phyloP scores from a whole-genome alignment of 2,329 filamentous ascomycete genomes.

The Sordariomycetes sp. region DNA sequence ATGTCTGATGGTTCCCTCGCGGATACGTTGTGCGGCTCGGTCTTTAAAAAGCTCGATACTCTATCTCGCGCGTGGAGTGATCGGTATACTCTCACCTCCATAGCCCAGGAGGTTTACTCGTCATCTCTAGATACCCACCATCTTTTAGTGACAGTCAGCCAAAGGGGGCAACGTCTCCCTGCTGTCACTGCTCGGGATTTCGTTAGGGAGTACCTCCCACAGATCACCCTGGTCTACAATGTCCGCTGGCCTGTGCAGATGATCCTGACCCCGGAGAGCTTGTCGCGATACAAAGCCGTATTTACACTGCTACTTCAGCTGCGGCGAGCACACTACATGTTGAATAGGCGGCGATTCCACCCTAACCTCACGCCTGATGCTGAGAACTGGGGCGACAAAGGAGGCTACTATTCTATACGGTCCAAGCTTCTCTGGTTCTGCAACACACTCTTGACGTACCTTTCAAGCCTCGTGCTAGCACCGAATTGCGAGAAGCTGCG shows the following conservation, averaged over 20 bases:
- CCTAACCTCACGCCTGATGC: constrained; percentile 26
- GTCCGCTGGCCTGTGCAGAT: constrained; percentile 60
- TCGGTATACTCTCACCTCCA: constrained; percentile 67
- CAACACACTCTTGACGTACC: constrained; percentile 62
- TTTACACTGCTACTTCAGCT: constrained; percentile 72
- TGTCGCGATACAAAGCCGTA: constrained; percentile 58
- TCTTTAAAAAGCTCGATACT: constrained; percentile 68
- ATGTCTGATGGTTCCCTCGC: constrained; percentile 62
- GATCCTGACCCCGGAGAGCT: constrained; percentile 56
- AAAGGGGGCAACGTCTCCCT: constrained; percentile 25
- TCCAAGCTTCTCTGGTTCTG: constrained; percentile 69
- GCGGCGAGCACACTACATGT: constrained; percentile 55
- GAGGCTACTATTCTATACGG: constrained; percentile 49
- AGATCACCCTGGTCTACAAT: constrained; percentile 56
- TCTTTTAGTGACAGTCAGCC: constrained; percentile 46
- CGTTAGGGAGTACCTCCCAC: constrained; percentile 44
- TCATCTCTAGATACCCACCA: constrained; percentile 46
- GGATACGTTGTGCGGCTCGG: constrained; percentile 50
- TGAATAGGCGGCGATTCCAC: constrained; percentile 44
- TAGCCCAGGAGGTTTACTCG: constrained; percentile 63
- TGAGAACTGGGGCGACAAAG: constrained; percentile 28
- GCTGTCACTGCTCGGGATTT: constrained; percentile 41
- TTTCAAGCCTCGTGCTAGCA: constrained; percentile 62
- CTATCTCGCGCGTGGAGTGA: constrained; percentile 60
- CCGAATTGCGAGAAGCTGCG: constrained; percentile 48